These are phyloP conservation scores for Candida sphagnicola DNA, from an alignment of 805 yeast species.

Conservation along the genomic window DNA sequence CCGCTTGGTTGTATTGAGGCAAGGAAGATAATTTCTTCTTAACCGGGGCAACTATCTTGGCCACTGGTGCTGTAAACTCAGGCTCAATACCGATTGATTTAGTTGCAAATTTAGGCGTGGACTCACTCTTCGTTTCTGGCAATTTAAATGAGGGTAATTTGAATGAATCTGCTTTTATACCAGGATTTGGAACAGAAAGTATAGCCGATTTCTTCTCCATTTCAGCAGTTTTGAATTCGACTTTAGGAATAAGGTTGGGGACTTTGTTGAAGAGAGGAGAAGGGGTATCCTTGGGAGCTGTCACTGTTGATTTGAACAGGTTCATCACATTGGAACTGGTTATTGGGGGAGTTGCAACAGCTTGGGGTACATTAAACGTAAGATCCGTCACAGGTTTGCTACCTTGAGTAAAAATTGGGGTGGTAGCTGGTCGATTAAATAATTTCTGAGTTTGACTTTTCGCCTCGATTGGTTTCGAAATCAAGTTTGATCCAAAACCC, in stretches of 20 bases:
- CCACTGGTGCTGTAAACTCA: constrained; percentile 1
- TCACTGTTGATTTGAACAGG: neutral
- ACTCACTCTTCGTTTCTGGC: too few species aligned
- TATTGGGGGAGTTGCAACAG: neutral
- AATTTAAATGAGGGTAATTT: too few species aligned
- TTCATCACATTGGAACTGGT: neutral
- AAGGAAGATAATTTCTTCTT: constrained; percentile 19
- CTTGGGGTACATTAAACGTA: neutral
- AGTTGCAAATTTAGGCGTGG: too few species aligned
- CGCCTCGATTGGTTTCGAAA: neutral
- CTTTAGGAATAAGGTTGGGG: neutral
- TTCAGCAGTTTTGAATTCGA: neutral
- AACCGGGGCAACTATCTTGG: constrained; percentile 4
- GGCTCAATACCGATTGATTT: too few species aligned
- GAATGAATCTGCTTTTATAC: too few species aligned
- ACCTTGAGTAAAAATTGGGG: neutral
- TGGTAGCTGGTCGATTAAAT: neutral
- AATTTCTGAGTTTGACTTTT: neutral
- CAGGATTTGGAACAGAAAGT: too few species aligned
- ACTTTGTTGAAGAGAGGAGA: neutral
- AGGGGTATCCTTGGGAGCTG: neutral
- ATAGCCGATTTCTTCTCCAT: neutral
- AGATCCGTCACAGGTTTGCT: neutral
- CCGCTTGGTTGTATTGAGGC: constrained; percentile 25
- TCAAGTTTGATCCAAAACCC: neutral